Base-by-base conservation (phyloP, 176 grass and related monocot genomes). In the Carex myosuroides region DNA sequence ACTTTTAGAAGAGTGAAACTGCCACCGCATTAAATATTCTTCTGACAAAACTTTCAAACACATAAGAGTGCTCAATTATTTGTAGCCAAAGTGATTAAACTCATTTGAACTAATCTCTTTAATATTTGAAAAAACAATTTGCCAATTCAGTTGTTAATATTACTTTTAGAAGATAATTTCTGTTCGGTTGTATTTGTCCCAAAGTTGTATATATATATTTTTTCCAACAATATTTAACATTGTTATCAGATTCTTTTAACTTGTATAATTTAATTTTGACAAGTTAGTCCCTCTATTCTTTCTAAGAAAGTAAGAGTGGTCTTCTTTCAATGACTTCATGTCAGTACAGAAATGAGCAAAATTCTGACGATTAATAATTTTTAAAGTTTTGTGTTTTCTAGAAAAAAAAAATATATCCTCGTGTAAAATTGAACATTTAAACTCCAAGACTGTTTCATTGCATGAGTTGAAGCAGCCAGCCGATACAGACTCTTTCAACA, bases 21-120 rank as follows among this genome's bases (percentile, higher is more conserved):
- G 73, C 50, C 13, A 56, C 24, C 6, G 24, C 73, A 77, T 77
- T 77, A 77, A 77, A 77, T 26, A 77, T 77, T 54, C 13, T 56
- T 32, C 50, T 71, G 9, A 21, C 17, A 21, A 21, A 21, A 20
- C 17, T 62, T 44, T 35, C 64, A 42, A 32, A 70, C 6, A 18
- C 6, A n/a, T 70, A 44, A 42, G 30, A 41, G 17, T 44, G 6
- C 3, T 18, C 14, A 39, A 37, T 69, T 48, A 10, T 9, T 9
- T 48, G 9, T 48, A 8, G 44, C 44, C 44, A 48, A 48, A 48
- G 12, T 68, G 30, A 67, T 64, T 64, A 6, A 68, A 68, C 13
- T 68, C 3, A 12, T 1, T 29, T 59, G 56, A 65, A 32, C 5
- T 20, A 30, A 66, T 59, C 56, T 59, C 6, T 59, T 16, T 59